Conservation (phyloP, 2,329 filamentous ascomycete genomes). For the Colletotrichum lupini region DNA sequence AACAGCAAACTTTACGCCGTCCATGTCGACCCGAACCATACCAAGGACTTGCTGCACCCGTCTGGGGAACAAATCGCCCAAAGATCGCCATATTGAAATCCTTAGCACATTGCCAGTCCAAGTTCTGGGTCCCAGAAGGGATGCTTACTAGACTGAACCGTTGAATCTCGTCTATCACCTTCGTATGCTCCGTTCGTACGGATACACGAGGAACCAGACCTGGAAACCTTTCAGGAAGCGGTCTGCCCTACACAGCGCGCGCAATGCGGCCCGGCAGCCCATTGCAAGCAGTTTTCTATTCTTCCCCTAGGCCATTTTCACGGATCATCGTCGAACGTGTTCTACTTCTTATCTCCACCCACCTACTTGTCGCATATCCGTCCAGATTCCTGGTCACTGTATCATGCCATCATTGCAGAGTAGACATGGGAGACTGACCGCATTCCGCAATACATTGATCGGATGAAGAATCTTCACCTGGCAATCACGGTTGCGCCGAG, state of each 20-base stretch:
- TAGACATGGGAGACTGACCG: not conserved
- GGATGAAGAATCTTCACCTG: not conserved
- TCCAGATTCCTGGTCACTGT: not conserved
- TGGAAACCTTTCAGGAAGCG: conserved; percentile 1
- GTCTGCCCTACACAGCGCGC: not conserved
- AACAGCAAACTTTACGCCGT: conserved; percentile 22
- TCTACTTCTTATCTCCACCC: not conserved
- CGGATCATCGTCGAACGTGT: not conserved
- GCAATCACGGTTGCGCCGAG: not conserved
- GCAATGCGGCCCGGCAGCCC: conserved; percentile 4
- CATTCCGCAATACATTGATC: not conserved
- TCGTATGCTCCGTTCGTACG: too few relatives aligned
- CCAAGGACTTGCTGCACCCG: not conserved
- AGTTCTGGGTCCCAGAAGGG: not conserved
- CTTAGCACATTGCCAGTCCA: not conserved
- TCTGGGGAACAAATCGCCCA: not conserved
- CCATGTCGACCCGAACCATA: not conserved
- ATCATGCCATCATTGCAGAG: not conserved
- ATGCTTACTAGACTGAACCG: not conserved
- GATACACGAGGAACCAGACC: not conserved
- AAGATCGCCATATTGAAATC: not conserved
- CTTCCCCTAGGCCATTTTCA: not conserved
- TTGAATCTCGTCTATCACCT: not conserved
- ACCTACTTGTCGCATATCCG: conserved; percentile 2
- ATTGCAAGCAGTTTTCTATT: not conserved